phyloP scores from a whole-genome alignment of 345 rosid genomes.

The Gossypium stocksii region DNA sequence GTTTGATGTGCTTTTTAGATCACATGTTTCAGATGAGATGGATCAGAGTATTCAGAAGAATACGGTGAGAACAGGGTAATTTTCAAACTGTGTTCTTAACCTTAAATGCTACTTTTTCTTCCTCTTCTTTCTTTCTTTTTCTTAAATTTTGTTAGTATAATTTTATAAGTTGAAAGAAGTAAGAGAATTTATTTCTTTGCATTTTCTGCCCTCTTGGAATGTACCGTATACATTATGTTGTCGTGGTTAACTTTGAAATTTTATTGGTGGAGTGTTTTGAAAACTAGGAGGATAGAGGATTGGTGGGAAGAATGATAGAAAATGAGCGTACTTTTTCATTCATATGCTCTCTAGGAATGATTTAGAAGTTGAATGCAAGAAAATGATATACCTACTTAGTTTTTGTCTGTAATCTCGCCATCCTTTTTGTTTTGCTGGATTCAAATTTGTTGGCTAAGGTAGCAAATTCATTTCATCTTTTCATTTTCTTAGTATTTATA shows the following conservation, averaged over 20 bases:
- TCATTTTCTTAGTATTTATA: not conserved
- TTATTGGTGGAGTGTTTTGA: not conserved
- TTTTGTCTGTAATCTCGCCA: not conserved
- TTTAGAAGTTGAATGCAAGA: not conserved
- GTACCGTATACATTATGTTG: not conserved
- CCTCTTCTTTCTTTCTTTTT: not conserved
- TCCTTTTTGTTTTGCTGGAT: not conserved
- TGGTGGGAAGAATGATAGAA: conserved; percentile 5
- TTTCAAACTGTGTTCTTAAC: conserved; percentile 21
- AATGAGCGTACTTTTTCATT: not conserved
- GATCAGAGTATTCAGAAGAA: conserved; percentile 32
- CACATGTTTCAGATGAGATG: conserved; percentile 29
- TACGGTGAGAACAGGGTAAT: conserved; percentile 51
- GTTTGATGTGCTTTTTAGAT: conserved; percentile 36
- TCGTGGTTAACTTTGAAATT: not conserved
- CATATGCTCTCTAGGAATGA: not conserved
- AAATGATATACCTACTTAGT: not conserved
- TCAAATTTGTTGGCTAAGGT: not conserved
- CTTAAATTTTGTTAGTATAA: not conserved
- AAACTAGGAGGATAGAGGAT: not conserved
- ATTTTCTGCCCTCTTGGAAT: not conserved
- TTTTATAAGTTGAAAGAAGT: not conserved
- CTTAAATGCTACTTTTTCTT: not conserved
- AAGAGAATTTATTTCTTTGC: not conserved
- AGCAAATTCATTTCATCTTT: not conserved